phyloP scores from a whole-genome alignment of 2,329 filamentous ascomycete species.

The Pseudogymnoascus sp. region DNA sequence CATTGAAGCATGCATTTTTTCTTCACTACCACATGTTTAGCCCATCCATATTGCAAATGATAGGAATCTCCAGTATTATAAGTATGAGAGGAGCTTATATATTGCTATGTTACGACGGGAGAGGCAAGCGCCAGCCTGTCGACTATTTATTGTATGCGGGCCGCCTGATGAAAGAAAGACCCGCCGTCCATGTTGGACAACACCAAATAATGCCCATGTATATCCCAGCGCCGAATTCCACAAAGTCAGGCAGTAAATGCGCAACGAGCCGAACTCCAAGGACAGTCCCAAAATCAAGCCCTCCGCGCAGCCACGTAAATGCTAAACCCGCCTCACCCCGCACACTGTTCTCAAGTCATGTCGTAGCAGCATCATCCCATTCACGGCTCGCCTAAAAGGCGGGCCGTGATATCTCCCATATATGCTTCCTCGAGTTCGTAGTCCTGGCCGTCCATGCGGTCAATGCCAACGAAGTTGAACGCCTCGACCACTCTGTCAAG shows the following conservation, averaged over 20 bases:
- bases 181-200: background rate
- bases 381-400: constrained; percentile 66
- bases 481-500: constrained; percentile 78
- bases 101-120: background rate
- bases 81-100: background rate
- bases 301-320: constrained; percentile 4
- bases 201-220: background rate
- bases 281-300: background rate
- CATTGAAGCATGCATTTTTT: background rate
- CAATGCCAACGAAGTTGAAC: constrained; percentile 74
- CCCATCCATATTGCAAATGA: background rate
- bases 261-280: constrained; percentile 1
- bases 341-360: background rate
- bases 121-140: background rate
- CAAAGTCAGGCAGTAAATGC: constrained; percentile 2
- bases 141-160: background rate
- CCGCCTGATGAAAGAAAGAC: background rate
- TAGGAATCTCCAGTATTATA: background rate
- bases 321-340: background rate
- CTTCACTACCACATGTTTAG: background rate
- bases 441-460: constrained; percentile 66
- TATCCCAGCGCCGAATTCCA: background rate
- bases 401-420: constrained; percentile 81
- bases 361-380: background rate
- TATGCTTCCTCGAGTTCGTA: constrained; percentile 85